Base-by-base conservation (phyloP, 2,329 filamentous ascomycete species). In the Trichoderma semiorbis region DNA sequence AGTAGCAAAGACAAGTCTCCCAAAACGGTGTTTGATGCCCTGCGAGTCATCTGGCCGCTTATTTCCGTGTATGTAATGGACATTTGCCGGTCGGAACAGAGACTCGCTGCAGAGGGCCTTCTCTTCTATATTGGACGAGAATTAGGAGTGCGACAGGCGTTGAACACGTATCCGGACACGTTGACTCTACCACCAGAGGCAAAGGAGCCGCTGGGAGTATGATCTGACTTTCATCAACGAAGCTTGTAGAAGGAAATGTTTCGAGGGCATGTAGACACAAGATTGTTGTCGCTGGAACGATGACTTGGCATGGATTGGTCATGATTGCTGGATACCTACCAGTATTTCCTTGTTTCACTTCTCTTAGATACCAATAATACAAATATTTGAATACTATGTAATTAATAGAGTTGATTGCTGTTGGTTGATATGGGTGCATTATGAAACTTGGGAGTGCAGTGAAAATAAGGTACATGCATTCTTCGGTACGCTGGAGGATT, bases 41-140 rank as follows among this genome's bases (percentile, higher is more conserved):
- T 83, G 50, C 80, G 78, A 75, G 72, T 83, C 32, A 76, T 83
- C 18, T 84, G 81, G 79, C 82, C 82, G 10, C 76, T 83, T 24
- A 79, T 78, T 7, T 71, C 77, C 1, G 74, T 83, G 24, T 80
- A 78, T 39, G 69, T 79, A 14, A 73, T 79, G 7, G 72, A 77
- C 3, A 74, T 79, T 5, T 77, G 78, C n/a, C 75, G 77, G 34
- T 70, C 74, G 1, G 76, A 78, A 34, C 77, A 82, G 57, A 76
- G 76, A 28, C 69, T 71, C 2, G 71, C 73, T 14, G 82, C 82
- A 11, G 73, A 75, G 30, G 57, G 57, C 32, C 75, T 77, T 5
- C 73, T 83, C 16, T 58, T 72, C 3, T 78, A 79, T 26, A 82
- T 83, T 39, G 82, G 81, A 6, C 77, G 73, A 11, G 80, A 82